phyloP scores from a whole-genome alignment of 1,284 basidiomycete species.

The Naganishia albida region DNA sequence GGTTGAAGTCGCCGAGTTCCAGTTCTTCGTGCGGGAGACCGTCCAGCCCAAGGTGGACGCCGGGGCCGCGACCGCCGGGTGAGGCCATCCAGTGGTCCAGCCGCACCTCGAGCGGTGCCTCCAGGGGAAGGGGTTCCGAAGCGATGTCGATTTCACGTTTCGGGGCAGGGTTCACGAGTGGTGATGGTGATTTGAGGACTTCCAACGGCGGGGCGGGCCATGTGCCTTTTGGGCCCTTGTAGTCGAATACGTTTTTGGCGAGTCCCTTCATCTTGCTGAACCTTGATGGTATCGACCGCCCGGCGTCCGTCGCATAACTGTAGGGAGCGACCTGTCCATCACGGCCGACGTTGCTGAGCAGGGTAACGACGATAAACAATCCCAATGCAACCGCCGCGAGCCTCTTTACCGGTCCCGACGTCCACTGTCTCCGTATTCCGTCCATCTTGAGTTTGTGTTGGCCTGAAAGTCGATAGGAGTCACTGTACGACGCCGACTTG shows the following conservation, averaged over 20 bases:
- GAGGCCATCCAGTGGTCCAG: constrained; percentile 54
- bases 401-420: too few species aligned
- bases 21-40: constrained; percentile 40
- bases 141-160: constrained; percentile 47
- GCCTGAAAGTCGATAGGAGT: too few species aligned
- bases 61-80: constrained; percentile 49
- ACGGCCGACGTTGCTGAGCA: too few species aligned
- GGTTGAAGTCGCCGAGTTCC: constrained; percentile 51
- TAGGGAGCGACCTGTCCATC: neutral
- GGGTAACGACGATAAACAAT: too few species aligned
- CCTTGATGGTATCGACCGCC: neutral
- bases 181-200: constrained; percentile 10
- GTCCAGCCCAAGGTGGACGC: constrained; percentile 36
- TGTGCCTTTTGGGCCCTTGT: constrained; percentile 2
- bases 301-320: neutral
- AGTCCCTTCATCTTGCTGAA: constrained; percentile 9
- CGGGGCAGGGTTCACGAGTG: neutral
- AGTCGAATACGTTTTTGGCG: constrained; percentile 8
- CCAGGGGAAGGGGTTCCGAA: constrained; percentile 50
- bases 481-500: too few species aligned
- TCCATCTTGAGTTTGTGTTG: too few species aligned
- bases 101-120: constrained; percentile 51
- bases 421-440: too few species aligned
- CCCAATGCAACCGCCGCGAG: too few species aligned
- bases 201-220: constrained; percentile 19